Base-by-base conservation (phyloP, 202 grass and related monocot species). In the Digitaria exilis region DNA sequence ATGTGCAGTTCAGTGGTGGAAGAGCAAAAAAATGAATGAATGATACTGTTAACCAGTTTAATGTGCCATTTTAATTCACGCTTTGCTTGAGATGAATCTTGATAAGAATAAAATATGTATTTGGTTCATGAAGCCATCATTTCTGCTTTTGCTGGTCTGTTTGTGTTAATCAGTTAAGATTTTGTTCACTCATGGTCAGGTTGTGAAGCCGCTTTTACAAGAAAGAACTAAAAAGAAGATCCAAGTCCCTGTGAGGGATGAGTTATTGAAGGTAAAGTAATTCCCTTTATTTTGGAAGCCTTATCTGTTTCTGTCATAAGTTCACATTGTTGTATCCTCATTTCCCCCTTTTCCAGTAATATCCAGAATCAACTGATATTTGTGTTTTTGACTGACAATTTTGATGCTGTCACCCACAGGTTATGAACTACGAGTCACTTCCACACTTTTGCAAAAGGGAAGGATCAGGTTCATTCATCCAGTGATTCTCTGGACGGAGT, bases 141-240 rank as follows among this genome's bases (percentile, higher is more conserved):
- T 76, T 21, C 71, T 52, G 18, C 9, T 73, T 37, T 46, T 42
- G 8, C 64, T 71, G 73, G 10, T 64, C 21, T 29, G 21, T 31
- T 84, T 35, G 31, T 41, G 61, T 85, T 62, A 63, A 65, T 65
- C 46, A 5, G 64, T 88, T 80, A 5, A 76, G 41, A 51, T 80
- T 70, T 89, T 85, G 44, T 72, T 86, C 13, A 64, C 43, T 50
- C 21, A 61, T 87, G 80, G 48, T 14, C 82, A 98, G 95, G 95
- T 88, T 90, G 95, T 98, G 77, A 98, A 98, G 80, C 92, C 95
- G 74, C 92, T 95, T 83, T 88, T 98, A 82, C 95, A 98, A 85
- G 95, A 98, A 78, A 93, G 95, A 74, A 98, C 95, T 70, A 92
- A 91, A 80, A 98, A 83, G 85, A 98, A 98, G 85, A 79, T 98